Evolutionary conservation across 352 stramenopile genomes (phyloP).

Genomic region (Phytophthora agathidicida): DNA sequence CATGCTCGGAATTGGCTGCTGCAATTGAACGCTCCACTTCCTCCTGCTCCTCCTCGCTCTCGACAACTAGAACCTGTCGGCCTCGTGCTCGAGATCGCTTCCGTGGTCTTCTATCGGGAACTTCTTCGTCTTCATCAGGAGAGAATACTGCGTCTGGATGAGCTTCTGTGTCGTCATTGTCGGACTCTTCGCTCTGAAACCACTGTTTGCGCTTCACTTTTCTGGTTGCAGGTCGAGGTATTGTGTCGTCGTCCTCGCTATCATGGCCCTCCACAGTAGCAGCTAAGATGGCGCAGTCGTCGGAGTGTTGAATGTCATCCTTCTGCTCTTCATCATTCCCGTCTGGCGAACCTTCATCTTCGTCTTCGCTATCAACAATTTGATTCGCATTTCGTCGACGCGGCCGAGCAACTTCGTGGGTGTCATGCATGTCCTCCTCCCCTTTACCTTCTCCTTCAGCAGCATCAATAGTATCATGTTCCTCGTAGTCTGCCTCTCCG

Average conservation of each 20-base stretch:
- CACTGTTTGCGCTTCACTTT: constrained; percentile 33
- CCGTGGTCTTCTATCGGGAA: constrained; percentile 2
- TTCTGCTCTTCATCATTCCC: constrained; percentile 24
- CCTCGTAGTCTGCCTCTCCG: constrained; percentile 16
- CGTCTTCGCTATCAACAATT: constrained; percentile 46
- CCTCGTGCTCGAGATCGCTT: constrained; percentile 24
- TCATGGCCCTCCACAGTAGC: constrained; percentile 27
- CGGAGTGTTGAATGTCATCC: constrained; percentile 1
- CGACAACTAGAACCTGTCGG: constrained; percentile 29
- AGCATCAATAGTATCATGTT: not conserved
- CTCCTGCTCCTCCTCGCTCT: constrained; percentile 43
- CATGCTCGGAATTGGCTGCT: not conserved
- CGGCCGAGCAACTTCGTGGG: constrained; percentile 7
- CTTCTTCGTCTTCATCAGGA: not conserved
- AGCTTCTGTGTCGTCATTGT: constrained; percentile 25
- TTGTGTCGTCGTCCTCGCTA: constrained; percentile 22
- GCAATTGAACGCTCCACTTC: constrained; percentile 24
- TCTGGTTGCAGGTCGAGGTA: not conserved
- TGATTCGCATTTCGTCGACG: constrained; percentile 41
- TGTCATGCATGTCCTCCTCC: constrained; percentile 12
- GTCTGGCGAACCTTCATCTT: constrained; percentile 14
- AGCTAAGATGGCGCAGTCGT: constrained; percentile 3
- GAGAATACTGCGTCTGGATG: not conserved
- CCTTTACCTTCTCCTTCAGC: constrained; percentile 10
- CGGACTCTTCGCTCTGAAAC: constrained; percentile 35